Evolutionary conservation across 2,329 filamentous ascomycete species (phyloP), one percentile per base, ranked within the genome.

Genomic region (Ophiosphaerella korrae): DNA sequence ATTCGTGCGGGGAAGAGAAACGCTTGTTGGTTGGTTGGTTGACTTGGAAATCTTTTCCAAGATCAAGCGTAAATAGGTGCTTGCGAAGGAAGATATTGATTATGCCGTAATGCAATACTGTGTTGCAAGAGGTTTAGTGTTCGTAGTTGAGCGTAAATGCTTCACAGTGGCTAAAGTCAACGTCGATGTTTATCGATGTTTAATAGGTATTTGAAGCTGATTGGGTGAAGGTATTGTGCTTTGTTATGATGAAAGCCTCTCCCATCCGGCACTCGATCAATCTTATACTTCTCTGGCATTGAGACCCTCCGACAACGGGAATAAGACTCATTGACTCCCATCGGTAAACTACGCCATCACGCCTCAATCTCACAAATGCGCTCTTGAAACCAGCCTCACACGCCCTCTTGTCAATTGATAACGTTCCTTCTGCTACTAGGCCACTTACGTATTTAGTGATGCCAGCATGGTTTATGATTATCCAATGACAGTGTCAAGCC

Each of bases 291-390:
- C 26, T 5, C 7, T 29, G 26, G 6, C 11, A 8, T 8, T 29
- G 11, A 29, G 26, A 29, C 11, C 3, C 3, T 29, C 26, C 26
- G 26, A 29, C 26, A 9, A 29, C 26, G 26, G 26, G 7, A 29
- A 8, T 29, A 11, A 11, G 11, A 11, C 11, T 29, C 7, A 29
- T 9, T 36, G 34, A 36, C 34, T 36, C 34, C n/a, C 34, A 36
- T 16, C 33, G 14, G 33, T 14, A 13, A 34, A n/a, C 33, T n/a
- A 13, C 12, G 13, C 33, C 2, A 14, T 23, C 37, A 41, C 26
- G 44, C 46, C 35, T 43, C n/a, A 24, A 3, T 8, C 32, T 48
- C 38, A 49, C 39, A 44, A 49, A 43, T 44, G 24, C 40, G 16
- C 35, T 23, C 3, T 47, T 44, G 43, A 43, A 40, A 52, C 44